phyloP scores from a whole-genome alignment of 306 rosid genomes.

The Astragalus glycyphyllos region DNA sequence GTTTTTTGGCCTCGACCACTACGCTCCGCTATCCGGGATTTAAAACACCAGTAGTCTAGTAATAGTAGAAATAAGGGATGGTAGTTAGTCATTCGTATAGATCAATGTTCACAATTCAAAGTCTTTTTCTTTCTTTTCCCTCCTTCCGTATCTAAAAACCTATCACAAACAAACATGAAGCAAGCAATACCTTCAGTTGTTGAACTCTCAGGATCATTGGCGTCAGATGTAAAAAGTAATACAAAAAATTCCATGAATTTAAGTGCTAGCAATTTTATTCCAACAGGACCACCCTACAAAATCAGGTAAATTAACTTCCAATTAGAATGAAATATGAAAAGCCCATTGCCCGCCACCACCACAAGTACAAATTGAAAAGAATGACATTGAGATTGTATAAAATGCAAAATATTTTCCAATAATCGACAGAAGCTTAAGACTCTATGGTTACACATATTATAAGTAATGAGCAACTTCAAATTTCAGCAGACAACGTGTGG shows the following conservation, averaged over 20 bases:
- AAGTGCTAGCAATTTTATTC: conserved; percentile 78
- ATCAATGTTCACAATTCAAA: neutral
- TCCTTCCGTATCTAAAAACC: conserved; percentile 9
- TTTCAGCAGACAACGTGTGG: conserved; percentile 7
- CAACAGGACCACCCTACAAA: conserved; percentile 84
- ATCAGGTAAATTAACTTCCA: conserved; percentile 53
- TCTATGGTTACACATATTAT: neutral
- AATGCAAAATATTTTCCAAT: conserved; percentile 3
- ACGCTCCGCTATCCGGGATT: too few relatives aligned
- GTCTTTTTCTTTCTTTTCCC: neutral
- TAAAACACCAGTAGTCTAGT: too few relatives aligned
- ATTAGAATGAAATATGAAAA: conserved; percentile 41
- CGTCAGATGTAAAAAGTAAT: conserved; percentile 73
- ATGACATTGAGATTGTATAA: conserved; percentile 12
- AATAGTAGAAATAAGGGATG: neutral
- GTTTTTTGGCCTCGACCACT: too few relatives aligned
- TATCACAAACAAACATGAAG: neutral
- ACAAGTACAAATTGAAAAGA: conserved; percentile 26
- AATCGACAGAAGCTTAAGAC: neutral
- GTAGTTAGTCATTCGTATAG: neutral
- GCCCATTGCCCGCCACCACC: conserved; percentile 7
- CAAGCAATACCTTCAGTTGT: conserved; percentile 70
- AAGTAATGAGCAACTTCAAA: conserved; percentile 19
- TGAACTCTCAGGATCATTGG: conserved; percentile 61
- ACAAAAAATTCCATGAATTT: conserved; percentile 90